phyloP scores from a whole-genome alignment of 345 rosid species.

The Hypericum androsaemum region DNA sequence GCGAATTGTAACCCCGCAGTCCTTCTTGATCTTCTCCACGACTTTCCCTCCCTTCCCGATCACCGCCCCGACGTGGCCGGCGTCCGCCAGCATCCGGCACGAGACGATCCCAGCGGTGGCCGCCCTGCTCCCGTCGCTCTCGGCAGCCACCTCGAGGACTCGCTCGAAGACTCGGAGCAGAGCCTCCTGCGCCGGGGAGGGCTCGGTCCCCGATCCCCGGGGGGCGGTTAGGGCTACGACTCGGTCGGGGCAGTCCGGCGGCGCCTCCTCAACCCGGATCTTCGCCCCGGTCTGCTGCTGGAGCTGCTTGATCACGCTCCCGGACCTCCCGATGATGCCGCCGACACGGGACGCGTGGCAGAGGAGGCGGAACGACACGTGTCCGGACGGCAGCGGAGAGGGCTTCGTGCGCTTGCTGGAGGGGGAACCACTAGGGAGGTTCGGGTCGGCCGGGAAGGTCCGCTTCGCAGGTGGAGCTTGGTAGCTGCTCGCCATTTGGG shows the following conservation, averaged over 20 bases:
- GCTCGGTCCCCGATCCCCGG: slow-evolving; percentile 29
- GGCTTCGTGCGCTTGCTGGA: slow-evolving; percentile 48
- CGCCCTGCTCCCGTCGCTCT: slow-evolving; percentile 21
- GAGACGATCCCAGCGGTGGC: slow-evolving; percentile 38
- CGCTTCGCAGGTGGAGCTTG: slow-evolving; percentile 31
- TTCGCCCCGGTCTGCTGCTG: slow-evolving; percentile 63
- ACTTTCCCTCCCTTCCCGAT: slow-evolving; percentile 86
- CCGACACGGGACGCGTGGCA: slow-evolving; percentile 66
- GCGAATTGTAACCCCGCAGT: slow-evolving; percentile 57
- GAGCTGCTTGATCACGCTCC: slow-evolving; percentile 65
- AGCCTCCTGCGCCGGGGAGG: slow-evolving; percentile 75
- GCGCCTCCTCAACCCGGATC: slow-evolving; percentile 76
- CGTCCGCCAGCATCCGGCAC: slow-evolving; percentile 65
- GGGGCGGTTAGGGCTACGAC: slow-evolving; percentile 50
- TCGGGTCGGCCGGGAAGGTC: slow-evolving; percentile 13
- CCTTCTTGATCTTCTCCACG: slow-evolving; percentile 68
- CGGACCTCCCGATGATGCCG: slow-evolving; percentile 82
- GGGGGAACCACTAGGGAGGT: slow-evolving; percentile 23
- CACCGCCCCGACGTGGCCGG: slow-evolving; percentile 59
- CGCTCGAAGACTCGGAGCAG: slow-evolving; percentile 67
- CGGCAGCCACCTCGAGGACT: slow-evolving; percentile 55
- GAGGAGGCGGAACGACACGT: slow-evolving; percentile 60
- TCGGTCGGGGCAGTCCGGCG: slow-evolving; percentile 50
- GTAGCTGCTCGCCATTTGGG: slow-evolving; percentile 23
- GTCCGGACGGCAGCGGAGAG: slow-evolving; percentile 42